A percentile compares a stretch with the other conserved stretches of the same genome.
phyloP scores from a whole-genome alignment of 192 early-diverging fungal species.

The Coemansia sp. region DNA sequence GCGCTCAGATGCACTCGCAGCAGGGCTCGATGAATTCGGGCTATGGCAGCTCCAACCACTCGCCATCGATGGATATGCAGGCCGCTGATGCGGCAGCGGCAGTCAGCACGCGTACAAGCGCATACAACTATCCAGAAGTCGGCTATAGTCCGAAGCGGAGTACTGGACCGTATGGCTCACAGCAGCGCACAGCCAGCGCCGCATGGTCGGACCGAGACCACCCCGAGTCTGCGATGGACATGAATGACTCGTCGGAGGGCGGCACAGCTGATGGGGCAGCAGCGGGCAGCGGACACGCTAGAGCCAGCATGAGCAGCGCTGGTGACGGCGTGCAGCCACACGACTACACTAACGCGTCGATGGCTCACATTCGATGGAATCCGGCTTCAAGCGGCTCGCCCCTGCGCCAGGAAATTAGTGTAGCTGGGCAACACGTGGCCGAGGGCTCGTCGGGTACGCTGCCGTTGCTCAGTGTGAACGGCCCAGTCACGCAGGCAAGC shows the following conservation, averaged over 20 bases:
- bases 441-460: background rate
- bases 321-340: constrained; percentile 5
- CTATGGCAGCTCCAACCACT: background rate
- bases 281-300: background rate
- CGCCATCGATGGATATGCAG: constrained; percentile 4
- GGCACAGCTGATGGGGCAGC: background rate
- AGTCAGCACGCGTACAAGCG: background rate
- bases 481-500: background rate
- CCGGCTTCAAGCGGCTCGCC: constrained; percentile 32
- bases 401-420: constrained; percentile 27
- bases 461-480: background rate
- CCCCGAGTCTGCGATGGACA: background rate
- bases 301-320: constrained; percentile 3
- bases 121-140: constrained; percentile 44
- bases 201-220: background rate
- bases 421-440: background rate
- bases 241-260: background rate
- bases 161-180: constrained; percentile 5
- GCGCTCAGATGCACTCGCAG: background rate
- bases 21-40: constrained; percentile 14
- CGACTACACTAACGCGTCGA: constrained; percentile 24
- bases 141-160: constrained; percentile 8
- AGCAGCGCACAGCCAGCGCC: constrained; percentile 1
- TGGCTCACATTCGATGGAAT: constrained; percentile 42
- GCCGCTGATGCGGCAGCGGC: background rate